Percentiles rank a stretch among this genome's conserved stretches.
phyloP scores from a whole-genome alignment of 2,329 filamentous ascomycete genomes.

The Fusarium pseudocircinatum region DNA sequence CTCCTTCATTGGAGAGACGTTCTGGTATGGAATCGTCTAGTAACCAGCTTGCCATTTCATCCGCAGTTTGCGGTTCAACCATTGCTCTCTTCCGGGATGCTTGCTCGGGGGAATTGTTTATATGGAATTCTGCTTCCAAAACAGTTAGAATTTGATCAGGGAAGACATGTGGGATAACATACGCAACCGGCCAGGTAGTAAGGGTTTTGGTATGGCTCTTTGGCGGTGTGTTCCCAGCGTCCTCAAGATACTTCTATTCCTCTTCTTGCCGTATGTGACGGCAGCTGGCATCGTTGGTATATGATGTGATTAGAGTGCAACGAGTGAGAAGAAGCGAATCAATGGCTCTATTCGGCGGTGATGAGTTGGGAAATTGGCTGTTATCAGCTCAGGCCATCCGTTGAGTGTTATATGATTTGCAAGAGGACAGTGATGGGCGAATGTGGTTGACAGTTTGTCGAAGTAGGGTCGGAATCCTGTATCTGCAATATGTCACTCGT shows the following conservation, averaged over 20 bases:
- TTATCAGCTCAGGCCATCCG: not conserved
- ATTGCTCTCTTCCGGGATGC: slow-evolving; percentile 14
- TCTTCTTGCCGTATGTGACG: slow-evolving; percentile 46
- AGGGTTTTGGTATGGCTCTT: slow-evolving; percentile 27
- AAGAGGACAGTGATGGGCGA: not conserved
- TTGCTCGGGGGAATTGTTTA: slow-evolving; percentile 11
- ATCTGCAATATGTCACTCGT: not conserved
- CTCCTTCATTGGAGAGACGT: not conserved
- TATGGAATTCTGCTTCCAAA: not conserved
- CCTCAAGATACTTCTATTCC: slow-evolving; percentile 41
- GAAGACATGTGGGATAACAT: not conserved
- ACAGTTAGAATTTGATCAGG: not conserved
- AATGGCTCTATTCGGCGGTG: not conserved
- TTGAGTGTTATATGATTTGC: not conserved
- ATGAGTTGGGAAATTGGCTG: not conserved
- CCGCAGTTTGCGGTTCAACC: slow-evolving; percentile 21
- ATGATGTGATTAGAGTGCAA: not conserved
- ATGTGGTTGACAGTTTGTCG: not conserved
- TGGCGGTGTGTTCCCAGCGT: slow-evolving; percentile 43
- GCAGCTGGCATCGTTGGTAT: slow-evolving; percentile 37
- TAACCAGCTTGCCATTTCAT: slow-evolving; percentile 46
- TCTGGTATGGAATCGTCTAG: slow-evolving; percentile 39
- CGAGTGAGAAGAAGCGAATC: not conserved
- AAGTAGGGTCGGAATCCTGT: not conserved
- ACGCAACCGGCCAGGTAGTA: slow-evolving; percentile 34